A percentile compares a stretch with the other conserved stretches of the same genome.
Conservation (phyloP, 2,329 filamentous ascomycete genomes). For the Penicillium sp. region DNA sequence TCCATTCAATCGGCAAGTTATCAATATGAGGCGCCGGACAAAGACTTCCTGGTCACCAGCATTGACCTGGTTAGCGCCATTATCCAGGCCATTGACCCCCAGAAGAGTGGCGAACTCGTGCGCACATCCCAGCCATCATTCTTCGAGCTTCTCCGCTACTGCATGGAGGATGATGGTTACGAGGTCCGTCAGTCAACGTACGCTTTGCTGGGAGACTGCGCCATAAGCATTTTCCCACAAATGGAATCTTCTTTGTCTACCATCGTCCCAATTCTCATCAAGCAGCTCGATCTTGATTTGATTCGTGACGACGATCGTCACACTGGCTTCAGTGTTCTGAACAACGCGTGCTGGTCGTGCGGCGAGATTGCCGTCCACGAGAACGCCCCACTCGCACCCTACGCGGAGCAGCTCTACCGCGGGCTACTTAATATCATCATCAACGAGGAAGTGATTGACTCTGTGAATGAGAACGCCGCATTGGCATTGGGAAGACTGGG, state of each 20-base stretch:
- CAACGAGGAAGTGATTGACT: constrained; percentile 78
- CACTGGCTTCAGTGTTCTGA: constrained; percentile 84
- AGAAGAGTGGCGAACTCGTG: constrained; percentile 73
- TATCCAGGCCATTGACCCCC: constrained; percentile 76
- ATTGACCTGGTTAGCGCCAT: constrained; percentile 89
- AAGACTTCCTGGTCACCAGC: constrained; percentile 94
- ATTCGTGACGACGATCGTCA: constrained; percentile 77
- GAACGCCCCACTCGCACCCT: constrained; percentile 68
- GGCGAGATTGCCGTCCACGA: constrained; percentile 86
- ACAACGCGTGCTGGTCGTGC: constrained; percentile 96
- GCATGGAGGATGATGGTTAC: constrained; percentile 85
- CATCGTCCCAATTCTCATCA: constrained; percentile 73
- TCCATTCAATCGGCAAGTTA: constrained; percentile 67
- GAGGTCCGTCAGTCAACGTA: constrained; percentile 96
- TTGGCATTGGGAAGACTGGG: constrained; percentile 88
- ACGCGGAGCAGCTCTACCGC: constrained; percentile 70
- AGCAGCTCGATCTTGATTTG: constrained; percentile 77
- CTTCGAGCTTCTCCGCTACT: constrained; percentile 85
- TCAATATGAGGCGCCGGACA: constrained; percentile 74
- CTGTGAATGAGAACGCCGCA: constrained; percentile 87
- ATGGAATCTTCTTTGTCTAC: constrained; percentile 68
- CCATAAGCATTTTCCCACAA: constrained; percentile 83
- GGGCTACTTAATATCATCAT: constrained; percentile 77
- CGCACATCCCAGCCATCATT: constrained; percentile 72
- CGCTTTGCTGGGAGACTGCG: constrained; percentile 88